Base-by-base conservation (phyloP, 768 basidiomycete species). In the Trametes villosa region DNA sequence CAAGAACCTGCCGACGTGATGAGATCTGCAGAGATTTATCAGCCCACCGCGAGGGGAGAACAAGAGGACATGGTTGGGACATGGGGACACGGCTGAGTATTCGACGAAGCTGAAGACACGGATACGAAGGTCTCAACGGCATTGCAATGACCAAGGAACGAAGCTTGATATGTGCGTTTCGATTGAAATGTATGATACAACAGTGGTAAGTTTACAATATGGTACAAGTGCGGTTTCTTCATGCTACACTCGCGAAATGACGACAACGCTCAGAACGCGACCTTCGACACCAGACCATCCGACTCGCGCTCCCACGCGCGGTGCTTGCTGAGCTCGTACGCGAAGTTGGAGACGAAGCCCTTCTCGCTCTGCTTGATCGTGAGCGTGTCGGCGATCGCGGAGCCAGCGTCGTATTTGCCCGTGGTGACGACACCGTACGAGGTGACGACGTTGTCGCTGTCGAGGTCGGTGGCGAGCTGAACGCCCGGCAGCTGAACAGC, bases 361-460 rank as follows among this genome's bases (percentile, higher is more conserved):
- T 79, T 81, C 13, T 81, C 72, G 1, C 74, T 78, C 38, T 76
- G 70, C 9, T 70, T 75, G 47, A 87, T 80, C 45, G 77, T 74
- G 20, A 81, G 54, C 1, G 68, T 68, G 64, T 86, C 86, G 4
- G 72, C 66, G 0, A 64, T 71, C 13, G 74, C 76, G 13, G 81
- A 78, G 18, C 71, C 61, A 0, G 74, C 47, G 34, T 72, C 76
- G 61, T 85, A 83, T 56, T 79, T 80, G n/a, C 83, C 83, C 0
- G 82, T 78, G 7, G 87, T 86, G 18, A 88, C 82, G 11, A 89
- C 83, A 0, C 85, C 87, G 63, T 86, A 88, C 9, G 85, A 88
- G 6, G 73, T 70, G 5, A 79, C 75, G 22, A 87, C 82, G 29
- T 67, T 59, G 47, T 79, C 77, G 59, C 70, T 70, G 36, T 64